Percentiles rank a stretch among this genome's conserved stretches.
Evolutionary conservation across 1,284 basidiomycete genomes (phyloP).

Genomic region (Spongispora temasekensis): DNA sequence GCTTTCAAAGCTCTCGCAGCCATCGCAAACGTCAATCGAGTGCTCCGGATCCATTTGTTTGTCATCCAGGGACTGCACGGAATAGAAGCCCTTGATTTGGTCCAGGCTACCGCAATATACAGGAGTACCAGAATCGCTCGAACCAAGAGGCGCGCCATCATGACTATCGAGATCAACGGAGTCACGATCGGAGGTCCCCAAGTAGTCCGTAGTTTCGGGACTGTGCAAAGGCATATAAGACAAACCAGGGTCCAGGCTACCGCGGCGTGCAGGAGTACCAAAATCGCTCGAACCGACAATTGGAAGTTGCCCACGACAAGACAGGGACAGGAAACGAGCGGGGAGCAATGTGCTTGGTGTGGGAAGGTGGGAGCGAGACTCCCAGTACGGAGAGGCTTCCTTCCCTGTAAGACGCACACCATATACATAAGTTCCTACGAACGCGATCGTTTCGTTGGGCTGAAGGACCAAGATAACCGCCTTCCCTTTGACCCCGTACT

Average conservation of each 20-base stretch:
- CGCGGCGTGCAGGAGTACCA: too few relatives aligned
- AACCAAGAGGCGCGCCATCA: too few relatives aligned
- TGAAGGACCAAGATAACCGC: slow-evolving; percentile 46
- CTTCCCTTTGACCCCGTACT: slow-evolving; percentile 1
- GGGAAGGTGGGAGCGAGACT: slow-evolving; percentile 45
- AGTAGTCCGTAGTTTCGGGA: too few relatives aligned
- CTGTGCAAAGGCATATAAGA: too few relatives aligned
- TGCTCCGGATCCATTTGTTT: too few relatives aligned
- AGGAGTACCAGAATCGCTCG: too few relatives aligned
- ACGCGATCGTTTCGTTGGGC: slow-evolving; percentile 50
- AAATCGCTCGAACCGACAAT: too few relatives aligned
- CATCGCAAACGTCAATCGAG: not conserved
- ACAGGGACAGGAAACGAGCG: slow-evolving; percentile 66
- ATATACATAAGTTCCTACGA: slow-evolving; percentile 61
- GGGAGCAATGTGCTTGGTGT: slow-evolving; percentile 52
- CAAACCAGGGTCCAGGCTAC: too few relatives aligned
- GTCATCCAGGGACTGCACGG: not conserved
- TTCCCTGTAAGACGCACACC: slow-evolving; percentile 53
- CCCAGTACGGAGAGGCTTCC: slow-evolving; percentile 58
- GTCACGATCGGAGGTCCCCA: too few relatives aligned
- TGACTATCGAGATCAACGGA: too few relatives aligned
- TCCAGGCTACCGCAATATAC: too few relatives aligned
- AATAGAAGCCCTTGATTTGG: not conserved
- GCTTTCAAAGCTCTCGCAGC: not conserved
- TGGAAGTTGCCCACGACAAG: slow-evolving; percentile 36